Conservation (phyloP, 2,329 filamentous ascomycete species). For the Hortaea werneckii region DNA sequence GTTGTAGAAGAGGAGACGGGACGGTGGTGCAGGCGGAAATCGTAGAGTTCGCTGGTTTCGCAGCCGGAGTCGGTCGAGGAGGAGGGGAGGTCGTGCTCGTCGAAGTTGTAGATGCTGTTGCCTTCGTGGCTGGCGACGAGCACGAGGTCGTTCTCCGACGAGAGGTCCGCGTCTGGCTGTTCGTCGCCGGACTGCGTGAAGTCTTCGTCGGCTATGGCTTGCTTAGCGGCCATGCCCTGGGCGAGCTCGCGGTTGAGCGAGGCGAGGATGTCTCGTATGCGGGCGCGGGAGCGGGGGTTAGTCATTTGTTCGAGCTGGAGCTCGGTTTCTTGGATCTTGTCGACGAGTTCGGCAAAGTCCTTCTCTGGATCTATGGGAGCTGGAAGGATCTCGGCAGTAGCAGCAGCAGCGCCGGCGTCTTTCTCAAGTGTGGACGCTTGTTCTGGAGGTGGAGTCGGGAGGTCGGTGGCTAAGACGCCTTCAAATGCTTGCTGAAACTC, state of each 20-base stretch:
- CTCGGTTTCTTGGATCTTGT: conserved; percentile 23
- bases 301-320: conserved; percentile 24
- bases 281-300: conserved; percentile 19
- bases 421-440: conserved; percentile 4
- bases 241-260: conserved; percentile 23
- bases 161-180: conserved; percentile 16
- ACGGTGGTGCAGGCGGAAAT: conserved; percentile 11
- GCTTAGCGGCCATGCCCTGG: conserved; percentile 20
- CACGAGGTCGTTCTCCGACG: conserved; percentile 2
- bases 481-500: conserved; percentile 36
- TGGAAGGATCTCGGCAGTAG: background rate
- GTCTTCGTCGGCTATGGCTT: conserved; percentile 17
- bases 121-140: background rate
- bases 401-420: conserved; percentile 2
- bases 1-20: background rate
- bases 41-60: conserved; percentile 12
- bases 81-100: conserved; percentile 13
- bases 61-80: conserved; percentile 9
- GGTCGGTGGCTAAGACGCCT: conserved; percentile 17
- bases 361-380: conserved; percentile 7
- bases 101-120: conserved; percentile 19
- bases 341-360: conserved; percentile 16
- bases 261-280: conserved; percentile 23
- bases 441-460: conserved; percentile 1
- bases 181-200: conserved; percentile 11